Conservation (phyloP, 306 rosid genomes). For the Phaseolus lunatus region DNA sequence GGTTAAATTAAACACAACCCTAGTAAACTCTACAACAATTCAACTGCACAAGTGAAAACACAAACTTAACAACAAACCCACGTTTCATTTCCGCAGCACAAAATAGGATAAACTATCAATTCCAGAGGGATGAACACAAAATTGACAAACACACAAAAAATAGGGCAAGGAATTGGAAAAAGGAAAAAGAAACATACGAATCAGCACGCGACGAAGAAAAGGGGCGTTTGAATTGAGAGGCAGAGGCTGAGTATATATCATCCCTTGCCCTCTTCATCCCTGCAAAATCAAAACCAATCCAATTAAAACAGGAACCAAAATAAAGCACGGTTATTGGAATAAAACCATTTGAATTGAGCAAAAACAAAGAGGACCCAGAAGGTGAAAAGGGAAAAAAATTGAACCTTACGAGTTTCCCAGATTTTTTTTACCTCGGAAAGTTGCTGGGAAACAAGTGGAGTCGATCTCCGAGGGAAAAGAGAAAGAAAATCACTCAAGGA, state of each 20-base stretch:
- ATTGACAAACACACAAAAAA: slow-evolving; percentile 28
- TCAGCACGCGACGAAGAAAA: slow-evolving; percentile 65
- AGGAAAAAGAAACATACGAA: slow-evolving; percentile 57
- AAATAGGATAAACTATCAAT: slow-evolving; percentile 39
- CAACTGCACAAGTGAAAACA: not conserved
- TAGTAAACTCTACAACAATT: slow-evolving; percentile 37
- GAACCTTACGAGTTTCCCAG: slow-evolving; percentile 40
- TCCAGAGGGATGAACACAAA: slow-evolving; percentile 32
- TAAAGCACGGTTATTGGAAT: not conserved
- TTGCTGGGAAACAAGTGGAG: slow-evolving; percentile 36
- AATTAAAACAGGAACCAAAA: slow-evolving; percentile 9
- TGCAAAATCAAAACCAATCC: slow-evolving; percentile 41
- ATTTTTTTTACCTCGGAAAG: slow-evolving; percentile 30
- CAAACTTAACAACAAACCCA: not conserved
- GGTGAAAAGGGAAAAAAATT: slow-evolving; percentile 34
- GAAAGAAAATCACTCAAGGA: slow-evolving; percentile 13
- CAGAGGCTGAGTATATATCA: slow-evolving; percentile 57
- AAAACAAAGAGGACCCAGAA: slow-evolving; percentile 14
- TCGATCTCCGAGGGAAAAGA: slow-evolving; percentile 41
- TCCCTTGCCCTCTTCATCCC: slow-evolving; percentile 78
- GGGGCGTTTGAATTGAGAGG: slow-evolving; percentile 74
- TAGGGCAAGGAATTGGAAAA: not conserved
- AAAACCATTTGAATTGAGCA: slow-evolving; percentile 37
- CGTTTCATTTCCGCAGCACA: slow-evolving; percentile 2
- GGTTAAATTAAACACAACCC: slow-evolving; percentile 47